These are phyloP conservation scores for Orbilia javanica DNA, from an alignment of 2,329 filamentous ascomycete genomes.

Conservation along the genomic window DNA sequence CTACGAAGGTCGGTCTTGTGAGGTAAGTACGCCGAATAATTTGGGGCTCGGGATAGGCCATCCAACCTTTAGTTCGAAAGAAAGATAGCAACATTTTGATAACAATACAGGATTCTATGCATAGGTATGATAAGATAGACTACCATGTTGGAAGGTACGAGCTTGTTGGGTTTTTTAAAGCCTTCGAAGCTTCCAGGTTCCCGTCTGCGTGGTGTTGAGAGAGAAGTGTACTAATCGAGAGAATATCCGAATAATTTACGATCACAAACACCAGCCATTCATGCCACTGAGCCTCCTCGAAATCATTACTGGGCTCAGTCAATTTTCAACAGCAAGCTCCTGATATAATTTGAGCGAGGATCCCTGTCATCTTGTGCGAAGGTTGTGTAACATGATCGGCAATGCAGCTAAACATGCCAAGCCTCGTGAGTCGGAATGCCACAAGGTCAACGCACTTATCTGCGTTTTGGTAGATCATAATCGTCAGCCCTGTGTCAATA, in stretches of 20 bases:
- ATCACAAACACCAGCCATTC: neutral
- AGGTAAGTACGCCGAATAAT: neutral
- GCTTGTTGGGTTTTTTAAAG: neutral
- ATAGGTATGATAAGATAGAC: no score
- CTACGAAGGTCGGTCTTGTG: neutral
- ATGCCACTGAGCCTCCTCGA: neutral
- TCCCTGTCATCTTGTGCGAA: neutral
- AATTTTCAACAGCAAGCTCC: neutral
- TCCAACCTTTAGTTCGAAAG: neutral
- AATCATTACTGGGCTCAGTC: neutral
- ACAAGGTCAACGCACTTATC: neutral
- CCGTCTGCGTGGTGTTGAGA: neutral
- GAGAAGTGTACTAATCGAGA: neutral
- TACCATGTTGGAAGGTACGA: neutral
- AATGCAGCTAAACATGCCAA: neutral
- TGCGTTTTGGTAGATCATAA: no score
- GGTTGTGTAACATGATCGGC: conserved; percentile 6
- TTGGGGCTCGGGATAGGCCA: neutral
- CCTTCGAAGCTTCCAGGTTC: neutral
- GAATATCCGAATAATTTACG: neutral
- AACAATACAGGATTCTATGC: neutral
- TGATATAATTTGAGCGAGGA: conserved; percentile 5
- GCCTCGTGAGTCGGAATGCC: conserved; percentile 1
- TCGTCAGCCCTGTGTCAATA: neutral
- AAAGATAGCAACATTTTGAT: neutral